Conservation (phyloP, 257 asterid genomes). For the Nicotiana tabacum region DNA sequence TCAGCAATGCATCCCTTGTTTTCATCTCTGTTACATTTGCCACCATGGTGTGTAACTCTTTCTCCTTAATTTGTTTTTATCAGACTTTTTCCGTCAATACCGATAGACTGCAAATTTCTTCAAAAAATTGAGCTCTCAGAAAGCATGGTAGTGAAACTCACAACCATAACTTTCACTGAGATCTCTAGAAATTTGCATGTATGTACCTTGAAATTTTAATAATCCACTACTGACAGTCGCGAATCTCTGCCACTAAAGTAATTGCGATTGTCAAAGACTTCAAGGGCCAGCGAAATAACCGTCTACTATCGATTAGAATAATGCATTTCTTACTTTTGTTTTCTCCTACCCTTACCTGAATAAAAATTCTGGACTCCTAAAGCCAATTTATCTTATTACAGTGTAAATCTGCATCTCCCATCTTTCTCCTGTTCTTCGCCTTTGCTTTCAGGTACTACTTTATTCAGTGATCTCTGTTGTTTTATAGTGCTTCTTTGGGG, state of each 20-base stretch:
- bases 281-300: neutral
- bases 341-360: neutral
- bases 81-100: neutral
- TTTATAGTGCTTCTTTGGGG: neutral
- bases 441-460: conserved; percentile 84
- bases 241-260: neutral
- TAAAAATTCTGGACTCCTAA: neutral
- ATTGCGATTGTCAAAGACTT: neutral
- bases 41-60: conserved; percentile 71
- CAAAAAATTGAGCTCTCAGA: neutral
- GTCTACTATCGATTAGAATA: neutral
- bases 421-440: conserved; percentile 94
- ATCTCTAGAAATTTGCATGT: neutral
- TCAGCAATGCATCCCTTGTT: conserved; percentile 95
- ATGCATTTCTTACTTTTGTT: neutral
- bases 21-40: conserved; percentile 98
- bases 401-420: conserved; percentile 99
- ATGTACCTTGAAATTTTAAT: neutral
- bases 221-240: neutral
- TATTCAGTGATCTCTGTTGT: neutral
- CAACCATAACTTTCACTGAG: neutral
- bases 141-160: neutral
- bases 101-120: neutral
- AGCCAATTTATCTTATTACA: conserved; percentile 30
- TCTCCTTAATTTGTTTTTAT: neutral